Conservation (phyloP, 129 eudicot genomes). For the Flaveria bidentis region DNA sequence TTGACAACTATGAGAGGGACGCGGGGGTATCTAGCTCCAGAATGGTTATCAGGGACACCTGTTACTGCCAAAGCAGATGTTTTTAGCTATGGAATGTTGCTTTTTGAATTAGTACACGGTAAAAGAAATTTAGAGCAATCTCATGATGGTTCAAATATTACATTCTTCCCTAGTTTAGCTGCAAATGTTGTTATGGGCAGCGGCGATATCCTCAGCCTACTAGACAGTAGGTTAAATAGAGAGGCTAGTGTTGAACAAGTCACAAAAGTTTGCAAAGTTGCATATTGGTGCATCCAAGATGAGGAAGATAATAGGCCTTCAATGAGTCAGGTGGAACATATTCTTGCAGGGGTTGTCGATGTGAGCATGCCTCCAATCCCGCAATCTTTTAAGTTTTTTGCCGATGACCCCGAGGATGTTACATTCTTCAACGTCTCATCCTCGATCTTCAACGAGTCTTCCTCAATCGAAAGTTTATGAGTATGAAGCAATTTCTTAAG, state of each 20-base stretch:
- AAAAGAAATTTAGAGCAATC: constrained; percentile 49
- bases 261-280: constrained; percentile 53
- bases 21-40: constrained; percentile 74
- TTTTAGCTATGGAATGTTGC: constrained; percentile 77
- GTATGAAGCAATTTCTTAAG: neutral
- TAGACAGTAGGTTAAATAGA: constrained; percentile 56
- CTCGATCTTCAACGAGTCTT: constrained; percentile 8
- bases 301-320: constrained; percentile 66
- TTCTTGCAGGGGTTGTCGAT: constrained; percentile 70
- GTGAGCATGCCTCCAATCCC: constrained; percentile 69
- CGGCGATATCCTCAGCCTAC: constrained; percentile 64
- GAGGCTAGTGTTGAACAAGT: constrained; percentile 56
- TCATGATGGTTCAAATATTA: constrained; percentile 27
- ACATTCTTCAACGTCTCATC: constrained; percentile 35
- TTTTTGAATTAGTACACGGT: constrained; percentile 65
- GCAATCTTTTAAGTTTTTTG: constrained; percentile 40
- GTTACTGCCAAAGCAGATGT: constrained; percentile 77
- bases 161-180: constrained; percentile 60
- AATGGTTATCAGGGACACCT: constrained; percentile 68
- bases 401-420: constrained; percentile 34
- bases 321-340: constrained; percentile 65
- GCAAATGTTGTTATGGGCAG: constrained; percentile 44
- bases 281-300: constrained; percentile 86
- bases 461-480: constrained; percentile 4
- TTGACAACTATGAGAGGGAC: constrained; percentile 71